Conservation (phyloP, 768 basidiomycete species). For the Pulveroboletus sp. region DNA sequence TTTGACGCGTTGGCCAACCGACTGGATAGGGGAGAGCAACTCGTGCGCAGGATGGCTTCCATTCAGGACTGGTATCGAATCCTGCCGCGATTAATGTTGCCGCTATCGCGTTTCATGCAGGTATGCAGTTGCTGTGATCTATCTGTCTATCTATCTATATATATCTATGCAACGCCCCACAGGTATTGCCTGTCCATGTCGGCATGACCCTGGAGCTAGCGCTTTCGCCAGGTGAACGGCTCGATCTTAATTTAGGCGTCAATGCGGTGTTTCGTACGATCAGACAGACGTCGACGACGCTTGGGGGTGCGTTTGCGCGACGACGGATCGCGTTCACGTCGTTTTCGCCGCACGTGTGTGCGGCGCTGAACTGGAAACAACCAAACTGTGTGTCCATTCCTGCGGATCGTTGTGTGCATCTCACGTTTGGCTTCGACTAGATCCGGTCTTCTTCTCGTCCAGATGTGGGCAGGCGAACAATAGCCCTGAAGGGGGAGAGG, state of each 20-base stretch:
- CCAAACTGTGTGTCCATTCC: slow-evolving; percentile 75
- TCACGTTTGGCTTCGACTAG: slow-evolving; percentile 39
- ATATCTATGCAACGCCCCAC: slow-evolving; percentile 11
- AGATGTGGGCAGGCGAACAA: slow-evolving; percentile 68
- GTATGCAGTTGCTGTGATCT: slow-evolving; percentile 46
- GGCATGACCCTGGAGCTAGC: slow-evolving; percentile 85
- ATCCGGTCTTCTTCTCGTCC: slow-evolving; percentile 94
- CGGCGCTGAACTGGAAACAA: slow-evolving; percentile 97
- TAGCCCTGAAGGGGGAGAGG: slow-evolving; percentile 43
- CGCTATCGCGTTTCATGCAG: slow-evolving; percentile 73
- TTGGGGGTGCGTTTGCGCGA: slow-evolving; percentile 51
- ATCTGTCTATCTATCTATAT: slow-evolving; percentile 2
- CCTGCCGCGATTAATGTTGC: slow-evolving; percentile 57
- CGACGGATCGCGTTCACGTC: slow-evolving; percentile 90
- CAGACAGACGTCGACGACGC: slow-evolving; percentile 59
- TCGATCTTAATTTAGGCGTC: slow-evolving; percentile 79
- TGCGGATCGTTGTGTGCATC: slow-evolving; percentile 19
- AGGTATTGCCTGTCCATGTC: slow-evolving; percentile 60
- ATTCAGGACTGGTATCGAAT: slow-evolving; percentile 46
- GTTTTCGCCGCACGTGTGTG: slow-evolving; percentile 86
- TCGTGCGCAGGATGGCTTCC: slow-evolving; percentile 29
- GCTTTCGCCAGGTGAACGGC: slow-evolving; percentile 47
- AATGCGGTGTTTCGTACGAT: slow-evolving; percentile 84
- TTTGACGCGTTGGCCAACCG: slow-evolving; percentile 65
- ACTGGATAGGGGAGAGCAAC: slow-evolving; percentile 41